These are phyloP conservation scores for Pythium aristosporum DNA, from an alignment of 352 stramenopile species.

Conservation along the genomic window DNA sequence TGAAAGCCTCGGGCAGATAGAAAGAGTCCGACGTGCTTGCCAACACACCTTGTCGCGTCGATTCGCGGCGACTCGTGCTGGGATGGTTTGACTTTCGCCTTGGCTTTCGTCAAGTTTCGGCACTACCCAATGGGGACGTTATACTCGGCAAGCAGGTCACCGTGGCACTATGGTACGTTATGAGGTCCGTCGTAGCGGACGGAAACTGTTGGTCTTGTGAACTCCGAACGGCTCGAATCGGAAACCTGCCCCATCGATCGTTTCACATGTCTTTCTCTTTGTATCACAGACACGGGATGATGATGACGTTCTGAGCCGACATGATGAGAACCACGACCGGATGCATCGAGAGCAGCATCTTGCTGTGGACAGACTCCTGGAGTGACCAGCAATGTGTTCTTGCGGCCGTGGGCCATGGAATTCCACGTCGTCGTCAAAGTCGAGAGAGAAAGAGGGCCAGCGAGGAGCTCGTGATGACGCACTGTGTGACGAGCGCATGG, in stretches of 20 bases:
- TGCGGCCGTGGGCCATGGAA: too few species aligned
- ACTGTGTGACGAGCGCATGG: background rate
- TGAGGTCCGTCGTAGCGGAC: background rate
- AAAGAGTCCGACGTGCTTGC: constrained; percentile 22
- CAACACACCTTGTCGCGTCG: background rate
- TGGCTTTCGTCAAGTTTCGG: constrained; percentile 6
- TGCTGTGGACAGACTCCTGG: constrained; percentile 21
- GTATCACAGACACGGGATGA: background rate
- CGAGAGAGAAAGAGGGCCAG: constrained; percentile 9
- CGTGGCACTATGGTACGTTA: constrained; percentile 1
- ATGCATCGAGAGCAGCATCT: background rate
- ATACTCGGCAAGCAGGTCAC: constrained; percentile 22
- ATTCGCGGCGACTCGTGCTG: background rate
- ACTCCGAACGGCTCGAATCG: background rate
- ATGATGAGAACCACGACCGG: constrained; percentile 5
- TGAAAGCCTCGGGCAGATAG: constrained; percentile 23
- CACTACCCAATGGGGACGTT: constrained; percentile 10
- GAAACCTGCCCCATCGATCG: background rate
- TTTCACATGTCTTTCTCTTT: background rate
- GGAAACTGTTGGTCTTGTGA: background rate
- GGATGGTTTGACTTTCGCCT: background rate
- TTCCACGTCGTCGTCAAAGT: too few species aligned
- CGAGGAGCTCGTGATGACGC: background rate
- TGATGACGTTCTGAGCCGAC: background rate
- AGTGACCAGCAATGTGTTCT: constrained; percentile 18